Conservation (phyloP, 108 stramenopile species). For the Mediolabrus comicus region DNA sequence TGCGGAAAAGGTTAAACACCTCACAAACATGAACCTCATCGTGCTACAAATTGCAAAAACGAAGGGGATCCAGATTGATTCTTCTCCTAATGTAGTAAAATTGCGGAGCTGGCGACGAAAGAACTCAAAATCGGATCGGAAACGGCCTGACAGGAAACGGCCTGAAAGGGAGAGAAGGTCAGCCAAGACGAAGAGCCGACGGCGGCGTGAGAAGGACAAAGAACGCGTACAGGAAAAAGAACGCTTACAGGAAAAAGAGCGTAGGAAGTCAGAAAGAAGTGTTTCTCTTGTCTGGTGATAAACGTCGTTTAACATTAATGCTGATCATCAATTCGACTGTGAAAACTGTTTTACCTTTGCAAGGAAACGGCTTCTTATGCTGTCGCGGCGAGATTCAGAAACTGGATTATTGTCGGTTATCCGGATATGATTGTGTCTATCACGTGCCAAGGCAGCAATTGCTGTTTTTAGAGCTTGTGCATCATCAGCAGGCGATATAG, state of each 20-base stretch:
- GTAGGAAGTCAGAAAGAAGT: background rate
- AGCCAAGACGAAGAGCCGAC: conserved; percentile 27
- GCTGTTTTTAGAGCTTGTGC: conserved; percentile 37
- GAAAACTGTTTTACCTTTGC: conserved; percentile 12
- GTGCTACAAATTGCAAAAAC: conserved; percentile 35
- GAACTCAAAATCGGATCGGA: background rate
- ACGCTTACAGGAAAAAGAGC: background rate
- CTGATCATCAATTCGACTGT: background rate
- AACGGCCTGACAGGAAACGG: background rate
- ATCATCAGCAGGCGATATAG: conserved; percentile 22
- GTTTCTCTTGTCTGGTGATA: background rate
- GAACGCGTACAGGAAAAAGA: background rate
- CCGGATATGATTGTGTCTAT: conserved; percentile 29
- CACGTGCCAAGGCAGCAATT: conserved; percentile 31
- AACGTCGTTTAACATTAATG: background rate
- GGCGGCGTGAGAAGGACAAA: background rate
- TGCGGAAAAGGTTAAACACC: conserved; percentile 27
- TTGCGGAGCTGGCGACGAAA: conserved; percentile 38
- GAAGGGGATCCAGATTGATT: conserved; percentile 7
- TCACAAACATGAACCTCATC: conserved; percentile 36
- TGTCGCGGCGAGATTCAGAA: conserved; percentile 1
- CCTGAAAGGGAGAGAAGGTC: conserved; percentile 1
- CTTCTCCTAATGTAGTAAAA: background rate
- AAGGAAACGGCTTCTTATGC: conserved; percentile 10
- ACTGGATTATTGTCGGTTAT: background rate